These are phyloP conservation scores for Saccharum spontaneum DNA, from an alignment of 176 grass and related monocot species.

Conservation along the genomic window DNA sequence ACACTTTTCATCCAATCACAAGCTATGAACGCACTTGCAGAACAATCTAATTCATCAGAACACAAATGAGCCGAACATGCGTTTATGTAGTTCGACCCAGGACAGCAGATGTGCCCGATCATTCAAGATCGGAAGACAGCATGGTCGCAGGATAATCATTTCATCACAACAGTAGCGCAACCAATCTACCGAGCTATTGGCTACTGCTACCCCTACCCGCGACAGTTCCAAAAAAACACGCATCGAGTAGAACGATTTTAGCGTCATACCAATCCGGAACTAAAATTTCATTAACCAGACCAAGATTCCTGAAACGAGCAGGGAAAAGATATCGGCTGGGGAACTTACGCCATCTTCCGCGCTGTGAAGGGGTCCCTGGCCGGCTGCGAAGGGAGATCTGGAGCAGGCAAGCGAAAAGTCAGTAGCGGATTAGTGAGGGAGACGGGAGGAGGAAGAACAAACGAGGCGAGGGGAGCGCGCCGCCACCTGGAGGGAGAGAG, in stretches of 20 bases:
- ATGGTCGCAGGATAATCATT: neutral
- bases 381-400: neutral
- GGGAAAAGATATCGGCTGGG: neutral
- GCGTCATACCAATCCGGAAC: neutral
- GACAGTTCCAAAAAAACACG: neutral
- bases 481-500: conserved; percentile 13
- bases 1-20: neutral
- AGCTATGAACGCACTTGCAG: neutral
- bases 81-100: neutral
- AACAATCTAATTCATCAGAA: neutral
- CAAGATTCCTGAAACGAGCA: neutral
- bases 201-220: too few species aligned
- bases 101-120: neutral
- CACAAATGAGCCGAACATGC: neutral
- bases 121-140: neutral
- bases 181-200: neutral
- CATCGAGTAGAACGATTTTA: neutral
- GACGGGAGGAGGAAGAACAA: neutral
- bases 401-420: neutral
- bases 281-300: neutral
- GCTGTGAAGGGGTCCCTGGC: neutral
- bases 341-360: conserved; percentile 36
- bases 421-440: neutral
- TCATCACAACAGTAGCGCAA: neutral
- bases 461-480: neutral